Conservation (phyloP, 176 grass and related monocot species). For the Dactylis glomerata region DNA sequence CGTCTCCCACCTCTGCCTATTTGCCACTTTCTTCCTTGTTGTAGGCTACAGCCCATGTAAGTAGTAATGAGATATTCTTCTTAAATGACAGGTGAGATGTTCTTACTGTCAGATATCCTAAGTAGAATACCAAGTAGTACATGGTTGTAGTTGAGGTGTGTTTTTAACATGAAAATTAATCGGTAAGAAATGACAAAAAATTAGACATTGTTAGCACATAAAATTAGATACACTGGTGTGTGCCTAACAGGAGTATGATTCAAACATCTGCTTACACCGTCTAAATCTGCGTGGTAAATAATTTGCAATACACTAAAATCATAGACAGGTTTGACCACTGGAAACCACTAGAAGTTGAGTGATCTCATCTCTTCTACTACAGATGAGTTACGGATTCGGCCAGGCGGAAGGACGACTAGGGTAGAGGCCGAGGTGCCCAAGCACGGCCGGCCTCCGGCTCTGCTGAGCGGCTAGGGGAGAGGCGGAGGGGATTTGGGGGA, state of each 20-base stretch:
- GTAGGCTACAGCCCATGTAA: too few species aligned
- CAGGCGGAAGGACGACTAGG: too few species aligned
- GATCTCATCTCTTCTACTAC: not conserved
- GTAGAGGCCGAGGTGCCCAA: too few species aligned
- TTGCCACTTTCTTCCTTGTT: not conserved
- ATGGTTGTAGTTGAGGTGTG: conserved; percentile 36
- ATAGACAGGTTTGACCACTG: not conserved
- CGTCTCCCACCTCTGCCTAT: not conserved
- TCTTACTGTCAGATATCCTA: conserved; percentile 13
- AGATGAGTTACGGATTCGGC: not conserved
- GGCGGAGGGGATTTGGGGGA: too few species aligned
- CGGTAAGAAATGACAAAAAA: not conserved
- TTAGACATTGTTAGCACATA: not conserved
- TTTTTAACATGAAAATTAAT: conserved; percentile 27
- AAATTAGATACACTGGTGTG: not conserved
- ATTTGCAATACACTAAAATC: not conserved
- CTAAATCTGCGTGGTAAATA: not conserved
- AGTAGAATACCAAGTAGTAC: conserved; percentile 27
- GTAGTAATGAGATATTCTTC: not conserved
- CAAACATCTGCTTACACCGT: not conserved
- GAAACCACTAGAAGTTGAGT: not conserved
- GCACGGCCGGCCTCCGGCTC: too few species aligned
- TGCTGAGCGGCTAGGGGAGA: too few species aligned
- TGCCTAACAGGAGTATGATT: not conserved
- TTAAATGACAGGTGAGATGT: conserved; percentile 10